Base-by-base conservation (phyloP, 2,329 filamentous ascomycete genomes). In the Ophiostoma novo-ulmi region DNA sequence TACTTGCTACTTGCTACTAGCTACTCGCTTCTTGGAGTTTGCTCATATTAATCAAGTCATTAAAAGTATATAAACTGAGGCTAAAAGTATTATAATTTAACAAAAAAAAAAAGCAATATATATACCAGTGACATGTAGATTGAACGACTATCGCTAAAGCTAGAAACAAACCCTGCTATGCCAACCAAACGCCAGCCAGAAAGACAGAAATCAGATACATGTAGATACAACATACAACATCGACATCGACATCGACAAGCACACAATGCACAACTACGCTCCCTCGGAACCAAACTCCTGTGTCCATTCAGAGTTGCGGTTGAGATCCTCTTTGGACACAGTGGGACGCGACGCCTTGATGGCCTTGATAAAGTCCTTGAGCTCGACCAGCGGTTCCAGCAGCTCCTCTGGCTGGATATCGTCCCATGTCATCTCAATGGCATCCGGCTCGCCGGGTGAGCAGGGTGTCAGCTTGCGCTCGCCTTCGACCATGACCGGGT, bases 201-300 rank as follows among this genome's bases (percentile, higher is more conserved):
- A 55, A 48, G 14, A 41, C n/a, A 67, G 20, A 68, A 55, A 36
- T 11, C 13, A 58, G n/a, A 70, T 22, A 52, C 58, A 48, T 31
- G 44, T 17, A 48, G 44, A 58, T 22, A 26, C 52, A 26, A 26
- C n/a, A 55, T 55, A 48, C 44, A 48, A 48, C 1, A 4, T 31
- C 31, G 31, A 3, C 1, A 4, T 31, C 31, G 31, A 3, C 31
- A 31, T 31, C 31, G 31, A 31, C 31, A 31, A 31, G 44, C 44
- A 48, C 20, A 48, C 44, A 48, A 48, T 20, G 14, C 48, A 39
- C 26, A 31, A 31, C 61, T 76, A 86, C 75, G 84, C 83, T 22
- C 94, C 94, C 79, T 97, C 94, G 78, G 93, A 97, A 71, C 94
- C 94, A 81, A 98, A 98, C 81, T 98, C 94, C 76, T 90, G 87